A percentile compares a stretch with the other conserved stretches of the same genome.
These are phyloP conservation scores for Suillus subaureus DNA, from an alignment of 768 basidiomycete genomes.

Conservation along the genomic window DNA sequence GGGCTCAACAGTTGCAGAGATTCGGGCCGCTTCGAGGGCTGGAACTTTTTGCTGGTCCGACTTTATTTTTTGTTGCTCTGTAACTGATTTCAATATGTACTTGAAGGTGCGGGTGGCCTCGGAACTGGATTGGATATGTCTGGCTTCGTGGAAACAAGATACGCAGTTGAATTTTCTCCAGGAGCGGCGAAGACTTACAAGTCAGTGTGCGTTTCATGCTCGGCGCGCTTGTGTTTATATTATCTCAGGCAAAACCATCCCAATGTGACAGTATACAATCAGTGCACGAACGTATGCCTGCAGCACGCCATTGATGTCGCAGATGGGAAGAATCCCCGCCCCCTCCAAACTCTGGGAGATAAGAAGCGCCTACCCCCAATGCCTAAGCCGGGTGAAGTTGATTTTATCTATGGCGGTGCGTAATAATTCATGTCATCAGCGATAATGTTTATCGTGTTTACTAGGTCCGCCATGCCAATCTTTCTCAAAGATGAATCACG, in stretches of 20 bases:
- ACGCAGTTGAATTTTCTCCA: slow-evolving; percentile 68
- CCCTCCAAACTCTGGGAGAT: slow-evolving; percentile 45
- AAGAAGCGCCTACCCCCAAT: slow-evolving; percentile 43
- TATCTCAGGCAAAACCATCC: slow-evolving; percentile 61
- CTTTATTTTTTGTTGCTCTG: not conserved
- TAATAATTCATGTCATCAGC: slow-evolving; percentile 10
- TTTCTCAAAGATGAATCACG: slow-evolving; percentile 66
- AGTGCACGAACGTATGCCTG: slow-evolving; percentile 62
- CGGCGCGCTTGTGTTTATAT: slow-evolving; percentile 2
- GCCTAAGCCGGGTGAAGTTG: slow-evolving; percentile 61
- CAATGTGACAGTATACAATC: slow-evolving; percentile 59
- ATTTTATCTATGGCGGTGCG: slow-evolving; percentile 76
- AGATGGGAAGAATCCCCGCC: slow-evolving; percentile 42
- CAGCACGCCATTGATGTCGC: slow-evolving; percentile 54
- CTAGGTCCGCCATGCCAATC: slow-evolving; percentile 78
- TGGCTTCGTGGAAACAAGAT: slow-evolving; percentile 61
- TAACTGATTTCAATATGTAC: not conserved
- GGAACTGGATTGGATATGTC: slow-evolving; percentile 67
- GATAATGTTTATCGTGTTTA: slow-evolving; percentile 2
- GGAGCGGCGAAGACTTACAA: slow-evolving; percentile 65
- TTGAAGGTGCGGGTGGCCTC: slow-evolving; percentile 72
- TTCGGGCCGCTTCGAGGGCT: slow-evolving; percentile 55
- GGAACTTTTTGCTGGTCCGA: slow-evolving; percentile 70
- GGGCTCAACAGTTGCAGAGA: slow-evolving; percentile 32
- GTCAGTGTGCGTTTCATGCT: slow-evolving; percentile 38